These are phyloP conservation scores for Ceratopteris richardii DNA, from an alignment of 75 land plant species.

Conservation along the genomic window DNA sequence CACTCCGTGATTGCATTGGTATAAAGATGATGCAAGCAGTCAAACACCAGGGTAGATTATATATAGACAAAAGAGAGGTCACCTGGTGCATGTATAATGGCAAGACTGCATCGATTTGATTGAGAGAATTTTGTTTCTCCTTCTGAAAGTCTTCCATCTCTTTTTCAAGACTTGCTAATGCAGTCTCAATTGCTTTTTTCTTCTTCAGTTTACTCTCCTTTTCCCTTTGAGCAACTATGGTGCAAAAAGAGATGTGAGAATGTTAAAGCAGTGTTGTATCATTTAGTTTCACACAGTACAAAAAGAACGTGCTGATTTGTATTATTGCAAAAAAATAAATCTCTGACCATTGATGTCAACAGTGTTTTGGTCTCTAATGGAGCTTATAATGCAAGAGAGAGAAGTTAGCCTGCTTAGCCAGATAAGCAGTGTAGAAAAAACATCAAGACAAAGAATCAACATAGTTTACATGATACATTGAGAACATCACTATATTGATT, in stretches of 20 bases:
- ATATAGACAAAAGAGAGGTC: neutral
- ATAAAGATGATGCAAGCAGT: neutral
- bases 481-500: too few species aligned
- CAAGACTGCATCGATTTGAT: constrained; percentile 19
- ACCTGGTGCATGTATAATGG: constrained; percentile 33
- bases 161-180: constrained; percentile 12
- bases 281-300: too few species aligned
- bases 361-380: too few species aligned
- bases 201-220: constrained; percentile 25
- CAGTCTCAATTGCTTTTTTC: constrained; percentile 11
- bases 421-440: too few species aligned
- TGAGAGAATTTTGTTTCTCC: constrained; percentile 21
- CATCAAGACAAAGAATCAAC: too few species aligned
- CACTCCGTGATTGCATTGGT: too few species aligned
- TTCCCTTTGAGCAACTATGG: constrained; percentile 20
- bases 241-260: neutral
- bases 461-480: too few species aligned
- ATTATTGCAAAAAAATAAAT: too few species aligned
- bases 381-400: too few species aligned
- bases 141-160: constrained; percentile 24
- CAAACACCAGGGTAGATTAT: neutral
- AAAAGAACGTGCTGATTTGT: too few species aligned
- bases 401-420: too few species aligned
- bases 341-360: too few species aligned
- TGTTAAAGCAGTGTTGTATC: neutral